phyloP scores from a whole-genome alignment of 2,329 filamentous ascomycete genomes.

The Hypomyces rosellus region DNA sequence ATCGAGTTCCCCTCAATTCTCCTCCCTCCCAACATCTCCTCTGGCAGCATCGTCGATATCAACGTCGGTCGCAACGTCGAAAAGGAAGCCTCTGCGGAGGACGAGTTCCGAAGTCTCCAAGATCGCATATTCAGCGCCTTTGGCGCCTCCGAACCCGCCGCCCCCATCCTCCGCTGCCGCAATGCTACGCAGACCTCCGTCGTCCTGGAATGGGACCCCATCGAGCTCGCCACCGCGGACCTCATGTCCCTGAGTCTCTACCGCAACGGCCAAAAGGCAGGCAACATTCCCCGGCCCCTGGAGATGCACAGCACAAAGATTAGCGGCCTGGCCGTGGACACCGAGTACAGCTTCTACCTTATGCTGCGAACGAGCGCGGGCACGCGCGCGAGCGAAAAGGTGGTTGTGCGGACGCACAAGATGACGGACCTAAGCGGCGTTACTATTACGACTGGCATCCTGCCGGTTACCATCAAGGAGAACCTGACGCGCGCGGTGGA shows the following conservation, averaged over 20 bases:
- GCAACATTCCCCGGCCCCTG: constrained; percentile 80
- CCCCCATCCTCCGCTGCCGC: constrained; percentile 79
- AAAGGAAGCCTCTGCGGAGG: constrained; percentile 69
- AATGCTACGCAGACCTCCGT: constrained; percentile 99
- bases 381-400: constrained; percentile 74
- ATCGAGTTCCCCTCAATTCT: constrained; percentile 99
- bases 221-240: constrained; percentile 86
- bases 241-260: constrained; percentile 85
- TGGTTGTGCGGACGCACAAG: constrained; percentile 88
- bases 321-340: constrained; percentile 90
- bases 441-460: constrained; percentile 84
- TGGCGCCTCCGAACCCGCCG: constrained; percentile 68
- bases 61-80: constrained; percentile 80
- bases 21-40: constrained; percentile 88
- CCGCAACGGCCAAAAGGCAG: constrained; percentile 93
- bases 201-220: constrained; percentile 95
- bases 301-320: constrained; percentile 96
- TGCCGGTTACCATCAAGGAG: constrained; percentile 68
- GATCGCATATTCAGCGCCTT: constrained; percentile 81
- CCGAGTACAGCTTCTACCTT: constrained; percentile 90
- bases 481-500: constrained; percentile 69
- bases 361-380: constrained; percentile 87
- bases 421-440: constrained; percentile 97
- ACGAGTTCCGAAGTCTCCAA: constrained; percentile 79
- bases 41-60: constrained; percentile 96